Conservation (phyloP, 345 rosid genomes). For the Cardiospermum halicacabum region DNA sequence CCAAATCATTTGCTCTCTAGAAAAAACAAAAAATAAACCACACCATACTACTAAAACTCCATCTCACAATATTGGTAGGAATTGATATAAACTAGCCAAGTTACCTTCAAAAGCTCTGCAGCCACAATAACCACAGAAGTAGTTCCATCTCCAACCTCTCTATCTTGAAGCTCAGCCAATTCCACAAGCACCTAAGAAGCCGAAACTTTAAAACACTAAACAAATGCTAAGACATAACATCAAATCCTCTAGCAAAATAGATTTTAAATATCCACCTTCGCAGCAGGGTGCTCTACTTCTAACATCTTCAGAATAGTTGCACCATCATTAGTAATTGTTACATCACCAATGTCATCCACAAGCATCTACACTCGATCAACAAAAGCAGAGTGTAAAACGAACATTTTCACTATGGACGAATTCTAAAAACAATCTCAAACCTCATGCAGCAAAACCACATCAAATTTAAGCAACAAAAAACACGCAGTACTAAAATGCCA, state of each 20-base stretch:
- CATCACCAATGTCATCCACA: constrained; percentile 96
- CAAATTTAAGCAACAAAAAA: no score
- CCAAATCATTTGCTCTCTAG: constrained; percentile 94
- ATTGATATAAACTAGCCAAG: constrained; percentile 1
- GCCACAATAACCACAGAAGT: constrained; percentile 94
- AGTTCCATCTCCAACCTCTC: constrained; percentile 98
- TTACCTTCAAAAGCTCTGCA: constrained; percentile 81
- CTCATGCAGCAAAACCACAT: no score
- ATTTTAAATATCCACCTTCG: constrained; percentile 48
- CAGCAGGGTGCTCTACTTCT: constrained; percentile 98
- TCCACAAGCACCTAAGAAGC: constrained; percentile 82
- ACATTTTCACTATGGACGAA: background rate
- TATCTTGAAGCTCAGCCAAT: constrained; percentile 97
- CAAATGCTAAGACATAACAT: background rate
- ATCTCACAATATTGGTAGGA: background rate
- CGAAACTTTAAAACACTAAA: constrained; percentile 1
- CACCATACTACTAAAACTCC: constrained; percentile 4
- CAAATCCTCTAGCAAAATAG: background rate
- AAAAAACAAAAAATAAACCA: constrained; percentile 14
- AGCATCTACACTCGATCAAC: constrained; percentile 54
- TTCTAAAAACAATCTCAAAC: no score
- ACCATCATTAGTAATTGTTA: constrained; percentile 92
- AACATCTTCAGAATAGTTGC: constrained; percentile 92
- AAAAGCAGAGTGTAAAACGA: background rate
- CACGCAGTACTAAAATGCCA: background rate